These are phyloP conservation scores for Hortaea sp. DNA, from an alignment of 2,329 filamentous ascomycete species.

Conservation along the genomic window DNA sequence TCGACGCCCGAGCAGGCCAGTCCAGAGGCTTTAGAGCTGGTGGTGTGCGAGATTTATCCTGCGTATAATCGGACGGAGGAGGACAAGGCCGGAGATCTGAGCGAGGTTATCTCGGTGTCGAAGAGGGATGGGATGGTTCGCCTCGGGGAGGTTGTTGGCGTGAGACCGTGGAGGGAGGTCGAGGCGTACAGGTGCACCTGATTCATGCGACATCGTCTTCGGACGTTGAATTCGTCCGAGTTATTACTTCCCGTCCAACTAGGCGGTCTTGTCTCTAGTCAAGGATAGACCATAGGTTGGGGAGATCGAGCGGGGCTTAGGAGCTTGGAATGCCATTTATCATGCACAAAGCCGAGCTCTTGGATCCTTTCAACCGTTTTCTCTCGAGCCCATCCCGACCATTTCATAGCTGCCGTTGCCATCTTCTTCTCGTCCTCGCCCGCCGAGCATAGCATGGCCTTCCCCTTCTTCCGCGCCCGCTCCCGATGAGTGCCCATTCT, in stretches of 20 bases:
- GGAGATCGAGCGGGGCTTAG: background rate
- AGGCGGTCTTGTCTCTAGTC: background rate
- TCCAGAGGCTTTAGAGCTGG: conserved; percentile 12
- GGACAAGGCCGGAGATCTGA: background rate
- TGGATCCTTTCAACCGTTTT: conserved; percentile 19
- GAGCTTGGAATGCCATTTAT: background rate
- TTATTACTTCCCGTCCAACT: background rate
- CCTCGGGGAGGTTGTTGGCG: conserved; percentile 17
- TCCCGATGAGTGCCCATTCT: conserved; percentile 9
- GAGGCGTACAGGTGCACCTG: conserved; percentile 25
- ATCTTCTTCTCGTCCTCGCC: conserved; percentile 33
- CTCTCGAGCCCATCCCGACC: conserved; percentile 30
- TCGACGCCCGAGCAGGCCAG: conserved; percentile 12
- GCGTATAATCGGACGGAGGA: conserved; percentile 5
- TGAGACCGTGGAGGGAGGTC: conserved; percentile 25
- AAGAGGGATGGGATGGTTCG: conserved; percentile 22
- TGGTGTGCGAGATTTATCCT: conserved; percentile 15
- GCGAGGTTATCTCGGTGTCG: conserved; percentile 13
- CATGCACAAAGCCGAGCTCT: background rate
- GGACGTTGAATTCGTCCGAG: no score
- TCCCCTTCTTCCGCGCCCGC: conserved; percentile 24
- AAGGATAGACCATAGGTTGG: no score
- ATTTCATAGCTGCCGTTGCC: conserved; percentile 40
- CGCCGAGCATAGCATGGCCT: conserved; percentile 30
- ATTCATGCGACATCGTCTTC: no score